These are phyloP conservation scores for Daedaleopsis nitida DNA, from an alignment of 768 basidiomycete species.

Conservation along the genomic window DNA sequence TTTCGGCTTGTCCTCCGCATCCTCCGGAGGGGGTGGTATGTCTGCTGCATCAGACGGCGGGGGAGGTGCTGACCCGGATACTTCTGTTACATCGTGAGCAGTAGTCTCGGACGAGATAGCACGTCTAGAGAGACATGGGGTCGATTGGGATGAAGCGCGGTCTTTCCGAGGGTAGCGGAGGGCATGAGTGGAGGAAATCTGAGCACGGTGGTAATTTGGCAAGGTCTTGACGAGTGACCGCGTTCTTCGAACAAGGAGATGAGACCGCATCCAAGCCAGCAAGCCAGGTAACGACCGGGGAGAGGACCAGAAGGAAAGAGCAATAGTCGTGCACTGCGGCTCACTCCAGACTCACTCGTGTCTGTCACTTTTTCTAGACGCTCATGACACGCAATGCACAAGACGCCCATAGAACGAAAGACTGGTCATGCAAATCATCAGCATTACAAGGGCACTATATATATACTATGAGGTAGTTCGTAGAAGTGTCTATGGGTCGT, in stretches of 20 bases:
- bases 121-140: constrained; percentile 29
- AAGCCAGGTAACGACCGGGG: constrained; percentile 10
- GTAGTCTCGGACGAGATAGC: constrained; percentile 38
- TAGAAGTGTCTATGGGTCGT: constrained; percentile 15
- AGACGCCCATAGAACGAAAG: background rate
- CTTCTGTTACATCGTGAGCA: constrained; percentile 16
- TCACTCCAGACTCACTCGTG: background rate
- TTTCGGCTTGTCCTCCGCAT: constrained; percentile 38
- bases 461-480: constrained; percentile 1
- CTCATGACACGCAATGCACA: background rate
- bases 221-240: constrained; percentile 33
- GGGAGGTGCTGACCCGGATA: constrained; percentile 9
- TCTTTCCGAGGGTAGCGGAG: constrained; percentile 36
- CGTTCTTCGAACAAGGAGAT: constrained; percentile 37
- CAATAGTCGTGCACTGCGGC: background rate
- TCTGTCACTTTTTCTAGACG: background rate
- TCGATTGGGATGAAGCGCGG: constrained; percentile 14
- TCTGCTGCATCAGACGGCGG: constrained; percentile 19
- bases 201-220: constrained; percentile 29
- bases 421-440: background rate
- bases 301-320: background rate
- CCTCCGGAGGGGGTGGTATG: constrained; percentile 33
- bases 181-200: constrained; percentile 31
- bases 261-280: constrained; percentile 38
- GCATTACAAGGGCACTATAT: background rate